These are phyloP conservation scores for Blastobotrys capitulatus DNA, from an alignment of 1,139 yeast genomes.

Conservation along the genomic window DNA sequence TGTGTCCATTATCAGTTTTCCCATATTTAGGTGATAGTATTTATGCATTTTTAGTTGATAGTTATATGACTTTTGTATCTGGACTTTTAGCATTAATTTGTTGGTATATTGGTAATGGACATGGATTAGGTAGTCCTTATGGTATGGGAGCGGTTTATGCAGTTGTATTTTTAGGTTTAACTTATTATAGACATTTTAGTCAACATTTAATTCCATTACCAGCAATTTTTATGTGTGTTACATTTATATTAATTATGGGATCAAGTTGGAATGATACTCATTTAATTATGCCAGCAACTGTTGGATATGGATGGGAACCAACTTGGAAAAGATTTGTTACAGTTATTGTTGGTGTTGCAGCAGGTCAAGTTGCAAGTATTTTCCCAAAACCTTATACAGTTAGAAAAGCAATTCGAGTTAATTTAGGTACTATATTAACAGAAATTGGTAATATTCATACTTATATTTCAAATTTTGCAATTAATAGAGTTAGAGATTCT, in stretches of 20 bases:
- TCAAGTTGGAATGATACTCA: conserved; percentile 30
- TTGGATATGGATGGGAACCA: conserved; percentile 31
- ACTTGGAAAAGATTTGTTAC: conserved; percentile 36
- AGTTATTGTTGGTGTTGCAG: conserved; percentile 29
- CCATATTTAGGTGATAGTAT: conserved; percentile 34
- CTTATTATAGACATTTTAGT: conserved; percentile 31
- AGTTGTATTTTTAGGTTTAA: conserved; percentile 24
- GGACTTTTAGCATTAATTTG: conserved; percentile 31
- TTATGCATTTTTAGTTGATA: conserved; percentile 27
- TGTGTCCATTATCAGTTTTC: conserved; percentile 29
- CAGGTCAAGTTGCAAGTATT: conserved; percentile 31
- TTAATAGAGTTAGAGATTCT: conserved; percentile 23
- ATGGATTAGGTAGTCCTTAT: conserved; percentile 29
- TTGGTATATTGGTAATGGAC: conserved; percentile 35
- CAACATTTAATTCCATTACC: conserved; percentile 29
- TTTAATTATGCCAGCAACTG: conserved; percentile 11
- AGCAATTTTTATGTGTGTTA: conserved; percentile 29
- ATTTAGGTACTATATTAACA: conserved; percentile 20
- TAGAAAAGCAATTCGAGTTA: conserved; percentile 24
- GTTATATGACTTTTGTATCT: conserved; percentile 30
- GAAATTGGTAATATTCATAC: conserved; percentile 28
- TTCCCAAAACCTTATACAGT: conserved; percentile 32
- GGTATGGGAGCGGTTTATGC: conserved; percentile 33
- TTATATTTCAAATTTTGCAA: conserved; percentile 27
- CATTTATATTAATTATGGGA: conserved; percentile 30